Conservation (phyloP, 768 basidiomycete genomes). For the Gloeopeniophorella convolvens region DNA sequence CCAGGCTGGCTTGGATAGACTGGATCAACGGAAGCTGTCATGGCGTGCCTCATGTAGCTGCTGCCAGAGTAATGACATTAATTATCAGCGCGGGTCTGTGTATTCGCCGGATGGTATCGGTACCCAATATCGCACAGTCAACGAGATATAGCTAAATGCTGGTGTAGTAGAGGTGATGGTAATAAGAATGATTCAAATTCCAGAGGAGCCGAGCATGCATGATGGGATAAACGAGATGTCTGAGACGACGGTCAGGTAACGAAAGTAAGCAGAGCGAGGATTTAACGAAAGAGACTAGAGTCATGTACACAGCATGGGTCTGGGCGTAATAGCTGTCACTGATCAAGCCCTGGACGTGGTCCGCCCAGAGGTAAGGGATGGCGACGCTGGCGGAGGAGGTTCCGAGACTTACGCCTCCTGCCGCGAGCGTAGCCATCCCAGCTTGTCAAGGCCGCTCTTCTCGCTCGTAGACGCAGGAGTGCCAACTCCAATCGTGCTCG, state of each 20-base stretch:
- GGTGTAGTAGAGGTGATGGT: slow-evolving; percentile 1
- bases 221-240: slow-evolving; percentile 2
- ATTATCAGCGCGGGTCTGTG: slow-evolving; percentile 6
- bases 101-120: not conserved
- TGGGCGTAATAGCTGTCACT: no score
- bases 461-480: not conserved
- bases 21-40: no score
- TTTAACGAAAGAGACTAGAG: not conserved
- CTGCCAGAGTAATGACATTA: no score
- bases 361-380: no score
- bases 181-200: slow-evolving; percentile 7
- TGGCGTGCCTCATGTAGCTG: no score
- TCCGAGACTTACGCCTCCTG: not conserved
- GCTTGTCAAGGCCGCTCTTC: slow-evolving; percentile 2
- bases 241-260: not conserved
- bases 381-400: no score
- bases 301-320: not conserved
- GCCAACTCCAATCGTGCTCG: slow-evolving; percentile 2
- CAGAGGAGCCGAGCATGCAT: slow-evolving; percentile 1
- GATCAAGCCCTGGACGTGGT: no score
- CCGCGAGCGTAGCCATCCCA: slow-evolving; percentile 1
- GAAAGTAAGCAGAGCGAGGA: not conserved
- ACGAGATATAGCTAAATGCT: slow-evolving; percentile 7
- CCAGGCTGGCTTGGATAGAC: no score
- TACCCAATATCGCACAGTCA: slow-evolving; percentile 15